Percentiles rank a stretch among this genome's conserved stretches.
phyloP scores from a whole-genome alignment of 139 green algal species.

The Auxenochlorella pyrenoidosa region DNA sequence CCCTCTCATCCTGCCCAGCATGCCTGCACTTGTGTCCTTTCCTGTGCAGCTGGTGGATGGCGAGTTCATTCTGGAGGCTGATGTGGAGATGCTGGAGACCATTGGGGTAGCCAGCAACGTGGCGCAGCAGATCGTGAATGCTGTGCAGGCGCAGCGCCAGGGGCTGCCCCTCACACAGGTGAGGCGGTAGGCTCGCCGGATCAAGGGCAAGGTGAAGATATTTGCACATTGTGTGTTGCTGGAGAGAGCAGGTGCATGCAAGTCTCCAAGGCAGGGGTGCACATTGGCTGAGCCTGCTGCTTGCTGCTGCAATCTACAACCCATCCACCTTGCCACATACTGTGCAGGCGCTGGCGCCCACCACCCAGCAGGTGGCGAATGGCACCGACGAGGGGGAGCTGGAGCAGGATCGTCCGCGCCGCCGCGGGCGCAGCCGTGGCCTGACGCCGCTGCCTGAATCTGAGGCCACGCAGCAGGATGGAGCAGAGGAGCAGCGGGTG shows the following conservation, averaged over 20 bases:
- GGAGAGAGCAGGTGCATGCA: not conserved
- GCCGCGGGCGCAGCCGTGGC: not conserved
- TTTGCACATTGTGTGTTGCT: not conserved
- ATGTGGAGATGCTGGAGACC: not conserved
- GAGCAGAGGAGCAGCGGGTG: not conserved
- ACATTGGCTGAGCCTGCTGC: no score
- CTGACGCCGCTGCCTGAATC: not conserved
- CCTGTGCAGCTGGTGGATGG: conserved; percentile 17
- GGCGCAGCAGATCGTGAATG: not conserved
- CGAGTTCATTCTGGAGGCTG: not conserved
- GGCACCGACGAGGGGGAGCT: not conserved
- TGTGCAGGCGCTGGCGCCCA: conserved; percentile 12
- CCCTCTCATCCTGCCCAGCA: no score
- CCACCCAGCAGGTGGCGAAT: conserved; percentile 5
- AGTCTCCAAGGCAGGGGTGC: not conserved
- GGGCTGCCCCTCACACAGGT: not conserved
- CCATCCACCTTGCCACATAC: no score
- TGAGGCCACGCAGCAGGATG: not conserved
- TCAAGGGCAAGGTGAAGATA: not conserved
- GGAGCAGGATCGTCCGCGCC: not conserved
- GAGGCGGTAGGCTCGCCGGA: no score
- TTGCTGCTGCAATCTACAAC: no score
- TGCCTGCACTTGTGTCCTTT: no score
- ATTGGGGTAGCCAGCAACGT: not conserved
- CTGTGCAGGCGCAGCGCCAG: not conserved